Conservation (phyloP, 768 basidiomycete genomes). For the Rhodotorula taiwanensis region DNA sequence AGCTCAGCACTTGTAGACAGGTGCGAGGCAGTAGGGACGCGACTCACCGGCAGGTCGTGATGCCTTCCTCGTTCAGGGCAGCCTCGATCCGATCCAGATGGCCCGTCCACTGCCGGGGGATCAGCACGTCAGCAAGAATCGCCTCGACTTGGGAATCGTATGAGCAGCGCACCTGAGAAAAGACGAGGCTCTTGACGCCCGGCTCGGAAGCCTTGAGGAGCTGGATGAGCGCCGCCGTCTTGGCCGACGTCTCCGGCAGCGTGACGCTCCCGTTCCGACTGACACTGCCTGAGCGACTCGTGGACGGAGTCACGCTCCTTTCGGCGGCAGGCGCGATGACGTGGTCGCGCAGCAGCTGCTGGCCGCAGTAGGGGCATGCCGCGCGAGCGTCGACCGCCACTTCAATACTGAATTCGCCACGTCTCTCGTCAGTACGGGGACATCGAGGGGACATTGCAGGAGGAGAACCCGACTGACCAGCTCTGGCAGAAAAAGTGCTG, state of each 20-base stretch:
- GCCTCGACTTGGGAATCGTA: neutral
- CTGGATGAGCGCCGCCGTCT: constrained; percentile 25
- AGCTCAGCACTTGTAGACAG: neutral
- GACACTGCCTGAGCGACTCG: neutral
- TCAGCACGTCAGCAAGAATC: neutral
- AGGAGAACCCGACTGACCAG: too few species aligned
- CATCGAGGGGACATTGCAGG: neutral
- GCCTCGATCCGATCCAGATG: constrained; percentile 38
- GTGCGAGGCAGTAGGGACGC: neutral
- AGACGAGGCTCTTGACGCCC: constrained; percentile 34
- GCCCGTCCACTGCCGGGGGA: constrained; percentile 31
- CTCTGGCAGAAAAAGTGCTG: constrained; percentile 36
- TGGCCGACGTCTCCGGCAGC: constrained; percentile 23
- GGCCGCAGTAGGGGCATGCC: constrained; percentile 14
- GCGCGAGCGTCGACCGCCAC: constrained; percentile 21
- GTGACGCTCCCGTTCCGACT: constrained; percentile 4
- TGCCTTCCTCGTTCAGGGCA: constrained; percentile 28
- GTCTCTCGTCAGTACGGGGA: neutral
- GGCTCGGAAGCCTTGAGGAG: constrained; percentile 18
- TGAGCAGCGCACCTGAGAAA: constrained; percentile 25
- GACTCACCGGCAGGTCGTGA: constrained; percentile 32
- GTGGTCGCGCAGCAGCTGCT: constrained; percentile 8
- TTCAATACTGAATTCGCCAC: constrained; percentile 24
- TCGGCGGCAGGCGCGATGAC: constrained; percentile 16
- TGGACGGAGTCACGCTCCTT: constrained; percentile 9